Conservation (phyloP, 2,329 filamentous ascomycete genomes). For the Neurospora sp. region DNA sequence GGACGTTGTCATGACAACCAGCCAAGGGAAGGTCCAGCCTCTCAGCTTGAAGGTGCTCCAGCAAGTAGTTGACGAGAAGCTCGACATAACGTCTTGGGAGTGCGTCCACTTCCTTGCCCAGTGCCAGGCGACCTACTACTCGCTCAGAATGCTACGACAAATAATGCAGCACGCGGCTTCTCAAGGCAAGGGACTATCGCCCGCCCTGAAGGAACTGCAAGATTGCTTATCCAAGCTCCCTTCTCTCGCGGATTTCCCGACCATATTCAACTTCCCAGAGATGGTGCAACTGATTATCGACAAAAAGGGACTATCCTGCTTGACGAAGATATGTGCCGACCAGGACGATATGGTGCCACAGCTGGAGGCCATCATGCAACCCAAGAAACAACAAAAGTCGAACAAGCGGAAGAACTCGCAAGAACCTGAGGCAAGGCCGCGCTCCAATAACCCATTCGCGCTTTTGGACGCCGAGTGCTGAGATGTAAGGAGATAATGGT, state of each 20-base stretch:
- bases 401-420: slow-evolving; percentile 10
- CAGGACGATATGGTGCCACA: slow-evolving; percentile 8
- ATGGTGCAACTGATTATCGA: slow-evolving; percentile 8
- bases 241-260: slow-evolving; percentile 10
- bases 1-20: slow-evolving; percentile 25
- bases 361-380: slow-evolving; percentile 5
- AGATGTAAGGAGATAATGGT: background rate
- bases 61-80: slow-evolving; percentile 19
- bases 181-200: background rate
- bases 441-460: slow-evolving; percentile 11
- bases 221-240: slow-evolving; percentile 7
- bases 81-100: slow-evolving; percentile 39
- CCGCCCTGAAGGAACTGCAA: background rate
- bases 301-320: slow-evolving; percentile 6
- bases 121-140: slow-evolving; percentile 51
- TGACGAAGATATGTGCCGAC: slow-evolving; percentile 7
- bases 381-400: slow-evolving; percentile 3
- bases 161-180: slow-evolving; percentile 29
- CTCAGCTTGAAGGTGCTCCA: slow-evolving; percentile 22
- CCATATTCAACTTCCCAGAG: slow-evolving; percentile 7
- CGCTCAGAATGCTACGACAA: slow-evolving; percentile 46
- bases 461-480: slow-evolving; percentile 4
- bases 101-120: slow-evolving; percentile 53
- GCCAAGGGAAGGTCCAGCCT: slow-evolving; percentile 21
- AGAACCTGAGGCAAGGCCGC: slow-evolving; percentile 3